Conservation (phyloP, 768 basidiomycete genomes). For the Boletus bicolor region DNA sequence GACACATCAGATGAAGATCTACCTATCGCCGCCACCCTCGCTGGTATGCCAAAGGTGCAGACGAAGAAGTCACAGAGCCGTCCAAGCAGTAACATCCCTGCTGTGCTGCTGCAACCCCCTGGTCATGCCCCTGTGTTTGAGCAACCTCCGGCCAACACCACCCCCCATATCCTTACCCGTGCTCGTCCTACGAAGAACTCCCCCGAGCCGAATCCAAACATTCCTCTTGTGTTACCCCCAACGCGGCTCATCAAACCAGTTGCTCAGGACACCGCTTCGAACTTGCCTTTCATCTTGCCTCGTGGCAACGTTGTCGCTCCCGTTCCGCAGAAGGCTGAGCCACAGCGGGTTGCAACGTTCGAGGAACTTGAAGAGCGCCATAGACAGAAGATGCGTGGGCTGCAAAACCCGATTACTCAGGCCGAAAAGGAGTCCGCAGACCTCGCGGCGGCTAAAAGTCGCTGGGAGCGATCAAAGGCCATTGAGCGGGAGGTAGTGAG, state of each 20-base stretch:
- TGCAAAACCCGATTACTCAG: slow-evolving; percentile 83
- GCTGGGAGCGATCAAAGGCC: slow-evolving; percentile 79
- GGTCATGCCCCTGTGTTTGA: slow-evolving; percentile 30
- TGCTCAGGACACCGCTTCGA: slow-evolving; percentile 29
- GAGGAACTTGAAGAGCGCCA: slow-evolving; percentile 88
- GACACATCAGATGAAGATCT: slow-evolving; percentile 35
- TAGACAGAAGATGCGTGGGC: slow-evolving; percentile 73
- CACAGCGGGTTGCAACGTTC: slow-evolving; percentile 66
- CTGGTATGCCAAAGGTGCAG: slow-evolving; percentile 6
- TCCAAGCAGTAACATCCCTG: slow-evolving; percentile 23
- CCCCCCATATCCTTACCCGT: slow-evolving; percentile 25
- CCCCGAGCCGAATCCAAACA: slow-evolving; percentile 24
- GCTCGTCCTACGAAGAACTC: slow-evolving; percentile 17
- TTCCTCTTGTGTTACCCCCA: slow-evolving; percentile 33
- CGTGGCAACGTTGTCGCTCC: slow-evolving; percentile 41
- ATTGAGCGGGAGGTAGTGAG: slow-evolving; percentile 73
- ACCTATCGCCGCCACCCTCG: slow-evolving; percentile 28
- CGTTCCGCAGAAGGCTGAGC: slow-evolving; percentile 47
- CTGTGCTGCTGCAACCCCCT: slow-evolving; percentile 29
- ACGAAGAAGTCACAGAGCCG: slow-evolving; percentile 21
- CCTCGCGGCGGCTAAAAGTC: slow-evolving; percentile 66
- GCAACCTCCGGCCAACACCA: slow-evolving; percentile 16
- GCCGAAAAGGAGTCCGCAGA: slow-evolving; percentile 76
- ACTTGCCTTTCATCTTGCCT: slow-evolving; percentile 45
- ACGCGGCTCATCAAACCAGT: slow-evolving; percentile 33